Evolutionary conservation across 177 flowering plant genomes (phyloP).

Genomic region (Vitis hybrid): DNA sequence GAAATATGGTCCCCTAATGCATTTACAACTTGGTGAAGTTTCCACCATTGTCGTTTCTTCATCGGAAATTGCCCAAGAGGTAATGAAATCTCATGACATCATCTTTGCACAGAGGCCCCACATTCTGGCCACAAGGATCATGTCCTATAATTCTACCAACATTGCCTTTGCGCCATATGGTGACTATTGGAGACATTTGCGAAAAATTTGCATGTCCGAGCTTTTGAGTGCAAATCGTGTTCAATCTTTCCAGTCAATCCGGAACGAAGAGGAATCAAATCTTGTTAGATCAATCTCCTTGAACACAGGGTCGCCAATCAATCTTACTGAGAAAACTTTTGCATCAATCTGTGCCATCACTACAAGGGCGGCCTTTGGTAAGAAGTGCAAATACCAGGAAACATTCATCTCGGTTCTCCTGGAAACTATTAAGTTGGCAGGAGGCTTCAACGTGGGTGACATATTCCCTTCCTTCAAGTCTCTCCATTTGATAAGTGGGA

Average conservation of each 20-base stretch:
- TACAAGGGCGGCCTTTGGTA: slow-evolving; percentile 22
- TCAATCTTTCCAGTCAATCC: slow-evolving; percentile 11
- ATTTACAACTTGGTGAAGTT: slow-evolving; percentile 16
- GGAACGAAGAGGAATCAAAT: slow-evolving; percentile 19
- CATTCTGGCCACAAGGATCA: neutral
- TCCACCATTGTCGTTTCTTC: slow-evolving; percentile 20
- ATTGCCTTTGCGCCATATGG: slow-evolving; percentile 32
- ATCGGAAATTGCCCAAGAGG: slow-evolving; percentile 17
- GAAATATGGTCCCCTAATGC: slow-evolving; percentile 23
- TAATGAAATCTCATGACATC: slow-evolving; percentile 21
- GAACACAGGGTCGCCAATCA: slow-evolving; percentile 10
- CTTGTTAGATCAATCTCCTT: slow-evolving; percentile 12
- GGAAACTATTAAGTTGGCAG: neutral
- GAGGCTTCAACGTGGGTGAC: no score
- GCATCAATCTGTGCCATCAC: slow-evolving; percentile 8
- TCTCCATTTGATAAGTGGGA: neutral
- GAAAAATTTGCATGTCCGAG: slow-evolving; percentile 20
- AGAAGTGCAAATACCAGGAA: slow-evolving; percentile 14
- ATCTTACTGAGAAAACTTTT: slow-evolving; percentile 14
- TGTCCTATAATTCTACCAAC: slow-evolving; percentile 13
- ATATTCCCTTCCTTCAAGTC: neutral
- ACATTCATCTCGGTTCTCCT: neutral
- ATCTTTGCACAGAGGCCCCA: slow-evolving; percentile 6
- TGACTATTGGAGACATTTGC: slow-evolving; percentile 34
- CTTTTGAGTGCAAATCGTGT: slow-evolving; percentile 20